These are phyloP conservation scores for Ceratocystis alfenasii DNA, from an alignment of 2,329 filamentous ascomycete species.

Conservation along the genomic window DNA sequence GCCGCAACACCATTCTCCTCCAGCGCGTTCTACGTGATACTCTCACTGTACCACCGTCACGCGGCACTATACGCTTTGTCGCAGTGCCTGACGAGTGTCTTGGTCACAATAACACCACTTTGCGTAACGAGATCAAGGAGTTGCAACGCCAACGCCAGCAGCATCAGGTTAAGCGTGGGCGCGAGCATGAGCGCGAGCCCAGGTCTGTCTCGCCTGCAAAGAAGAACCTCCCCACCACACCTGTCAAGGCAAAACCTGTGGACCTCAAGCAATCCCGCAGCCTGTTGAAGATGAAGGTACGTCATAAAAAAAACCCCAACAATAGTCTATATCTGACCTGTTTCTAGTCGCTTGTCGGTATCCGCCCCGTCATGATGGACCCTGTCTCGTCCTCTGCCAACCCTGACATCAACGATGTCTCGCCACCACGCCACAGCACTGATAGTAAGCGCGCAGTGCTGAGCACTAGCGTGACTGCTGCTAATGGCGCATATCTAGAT, in stretches of 20 bases:
- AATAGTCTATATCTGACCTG: too few species aligned
- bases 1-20: constrained; percentile 65
- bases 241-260: not conserved
- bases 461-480: not conserved
- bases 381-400: not conserved
- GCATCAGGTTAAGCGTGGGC: constrained; percentile 30
- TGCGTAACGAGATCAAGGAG: constrained; percentile 55
- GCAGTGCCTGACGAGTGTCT: constrained; percentile 59
- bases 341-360: not conserved
- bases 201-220: not conserved
- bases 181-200: not conserved
- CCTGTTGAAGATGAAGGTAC: constrained; percentile 5
- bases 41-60: constrained; percentile 50
- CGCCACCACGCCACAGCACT: constrained; percentile 3
- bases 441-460: constrained; percentile 2
- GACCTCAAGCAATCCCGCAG: not conserved
- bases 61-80: constrained; percentile 63
- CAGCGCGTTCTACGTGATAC: constrained; percentile 63
- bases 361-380: not conserved
- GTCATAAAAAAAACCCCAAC: not conserved
- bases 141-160: constrained; percentile 28
- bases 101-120: constrained; percentile 58
- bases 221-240: not conserved
- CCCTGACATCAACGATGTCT: not conserved
- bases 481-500: not conserved